Base-by-base conservation (phyloP, 2,329 filamentous ascomycete species). In the Raffaelea albimanens region DNA sequence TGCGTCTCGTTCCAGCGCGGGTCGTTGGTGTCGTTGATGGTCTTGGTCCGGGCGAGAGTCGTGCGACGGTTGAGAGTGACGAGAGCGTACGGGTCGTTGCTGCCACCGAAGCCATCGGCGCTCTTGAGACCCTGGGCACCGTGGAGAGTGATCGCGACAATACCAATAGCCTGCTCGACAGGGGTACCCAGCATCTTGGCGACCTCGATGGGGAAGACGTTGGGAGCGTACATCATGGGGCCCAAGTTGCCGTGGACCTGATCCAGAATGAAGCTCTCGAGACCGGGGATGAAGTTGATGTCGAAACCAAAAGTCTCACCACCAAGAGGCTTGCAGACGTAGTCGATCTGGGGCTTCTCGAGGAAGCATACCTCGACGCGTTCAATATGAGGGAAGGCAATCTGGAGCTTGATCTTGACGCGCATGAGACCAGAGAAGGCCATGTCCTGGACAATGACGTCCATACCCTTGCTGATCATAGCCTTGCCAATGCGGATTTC, bases 391-490 rank as follows among this genome's bases (percentile, higher is more conserved):
- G 93, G 93, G 67, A 95, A 98, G 0, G 89, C 83, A 52, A 98
- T 82, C 65, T 97, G 91, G 29, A 98, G 80, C 75, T 98, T 98
- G 64, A 97, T 83, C 72, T 97, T 97, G 59, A 98, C 81, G 45
- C 91, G 83, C 90, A 98, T 96, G 56, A 95, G 74, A 46, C 93
- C 94, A 13, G 87, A 88, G 64, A 95, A 98, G 47, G 91, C 83
- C 82, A 98, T 95, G 61, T 98, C 87, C 65, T 97, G 90, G 11
- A 98, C 93, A 61, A 98, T 97, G 36, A 98, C 87, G 61, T 97
- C 90, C 49, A 98, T 75, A 42, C 91, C 91, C 65, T 97, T 97
- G 70, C 90, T 96, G 58, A 97, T 86, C 73, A 98, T 84, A 55
- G 89, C 93, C 65, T 97, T 97, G 52, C 93, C 93, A 46, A 98